Conservation (phyloP, 2,329 filamentous ascomycete species). For the Phialocephala sp. region DNA sequence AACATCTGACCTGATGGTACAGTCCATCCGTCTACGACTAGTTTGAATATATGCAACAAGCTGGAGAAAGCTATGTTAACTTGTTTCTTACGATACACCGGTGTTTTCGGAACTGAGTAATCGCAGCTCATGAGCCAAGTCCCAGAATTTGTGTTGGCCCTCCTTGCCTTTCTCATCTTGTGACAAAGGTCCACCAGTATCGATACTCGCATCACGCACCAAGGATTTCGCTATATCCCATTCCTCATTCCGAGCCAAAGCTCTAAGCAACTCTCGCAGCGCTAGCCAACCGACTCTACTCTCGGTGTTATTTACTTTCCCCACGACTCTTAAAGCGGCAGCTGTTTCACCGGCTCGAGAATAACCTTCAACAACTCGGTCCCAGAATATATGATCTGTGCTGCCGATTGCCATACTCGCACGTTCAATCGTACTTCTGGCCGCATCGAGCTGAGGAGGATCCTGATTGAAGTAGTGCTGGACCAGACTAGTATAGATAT, state of each 20-base stretch:
- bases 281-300: slow-evolving; percentile 38
- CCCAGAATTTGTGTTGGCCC: slow-evolving; percentile 42
- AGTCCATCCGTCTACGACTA: neutral
- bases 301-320: slow-evolving; percentile 46
- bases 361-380: slow-evolving; percentile 72
- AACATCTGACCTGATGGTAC: neutral
- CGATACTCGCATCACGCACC: slow-evolving; percentile 37
- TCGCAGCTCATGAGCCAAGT: slow-evolving; percentile 34
- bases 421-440: slow-evolving; percentile 63
- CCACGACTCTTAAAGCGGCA: slow-evolving; percentile 56
- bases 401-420: slow-evolving; percentile 45
- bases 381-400: slow-evolving; percentile 68
- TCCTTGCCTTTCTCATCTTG: slow-evolving; percentile 33
- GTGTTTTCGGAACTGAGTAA: slow-evolving; percentile 27
- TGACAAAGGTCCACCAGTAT: slow-evolving; percentile 34
- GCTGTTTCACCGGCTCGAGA: slow-evolving; percentile 57
- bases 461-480: slow-evolving; percentile 66
- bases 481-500: slow-evolving; percentile 78
- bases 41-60: neutral
- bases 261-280: slow-evolving; percentile 37
- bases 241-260: slow-evolving; percentile 40
- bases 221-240: slow-evolving; percentile 41
- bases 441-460: slow-evolving; percentile 63
- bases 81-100: neutral
- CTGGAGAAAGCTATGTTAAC: too few species aligned